Conservation (phyloP, 768 basidiomycete species). For the Calocera cornea region DNA sequence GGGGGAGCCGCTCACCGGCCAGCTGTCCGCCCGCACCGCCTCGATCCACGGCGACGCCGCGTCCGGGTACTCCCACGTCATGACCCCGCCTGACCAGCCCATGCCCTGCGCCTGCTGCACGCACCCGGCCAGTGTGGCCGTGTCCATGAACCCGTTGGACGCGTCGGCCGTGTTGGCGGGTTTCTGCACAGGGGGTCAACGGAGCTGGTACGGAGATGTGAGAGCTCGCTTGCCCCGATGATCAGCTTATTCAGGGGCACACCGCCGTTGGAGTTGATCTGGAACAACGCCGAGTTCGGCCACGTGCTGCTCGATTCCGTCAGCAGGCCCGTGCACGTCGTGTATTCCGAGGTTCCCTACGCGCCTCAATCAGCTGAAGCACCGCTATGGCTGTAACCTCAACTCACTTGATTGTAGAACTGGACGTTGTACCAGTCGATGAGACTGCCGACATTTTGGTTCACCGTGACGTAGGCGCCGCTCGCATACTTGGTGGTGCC, state of each 20-base stretch:
- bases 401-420: background rate
- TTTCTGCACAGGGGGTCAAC: too few relatives aligned
- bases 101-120: background rate
- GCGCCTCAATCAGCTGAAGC: background rate
- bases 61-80: background rate
- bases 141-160: background rate
- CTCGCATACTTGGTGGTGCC: background rate
- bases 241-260: slow-evolving; percentile 26
- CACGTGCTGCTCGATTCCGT: slow-evolving; percentile 43
- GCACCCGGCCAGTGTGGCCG: background rate
- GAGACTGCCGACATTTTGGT: slow-evolving; percentile 29
- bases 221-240: too few relatives aligned
- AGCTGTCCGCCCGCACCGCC: background rate
- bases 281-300: slow-evolving; percentile 47
- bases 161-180: slow-evolving; percentile 19
- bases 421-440: slow-evolving; percentile 32
- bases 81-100: background rate
- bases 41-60: background rate
- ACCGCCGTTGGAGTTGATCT: slow-evolving; percentile 28
- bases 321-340: slow-evolving; percentile 46
- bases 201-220: too few relatives aligned
- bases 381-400: background rate
- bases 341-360: slow-evolving; percentile 34
- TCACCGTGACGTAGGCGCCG: slow-evolving; percentile 26
- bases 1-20: background rate